These are phyloP conservation scores for Hymenoscyphus infarciens DNA, from an alignment of 2,329 filamentous ascomycete genomes.

Conservation along the genomic window DNA sequence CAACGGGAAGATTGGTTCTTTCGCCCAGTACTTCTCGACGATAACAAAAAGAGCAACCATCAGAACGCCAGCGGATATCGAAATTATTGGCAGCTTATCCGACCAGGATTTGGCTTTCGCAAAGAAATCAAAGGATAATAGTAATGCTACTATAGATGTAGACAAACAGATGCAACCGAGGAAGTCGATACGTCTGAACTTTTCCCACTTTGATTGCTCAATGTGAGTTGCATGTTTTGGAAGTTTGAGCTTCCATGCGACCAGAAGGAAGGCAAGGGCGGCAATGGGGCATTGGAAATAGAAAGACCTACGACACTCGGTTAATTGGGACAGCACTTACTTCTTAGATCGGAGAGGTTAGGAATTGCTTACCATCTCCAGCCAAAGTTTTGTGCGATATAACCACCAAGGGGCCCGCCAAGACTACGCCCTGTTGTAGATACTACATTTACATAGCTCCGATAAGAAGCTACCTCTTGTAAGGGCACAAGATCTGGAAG, in stretches of 20 bases:
- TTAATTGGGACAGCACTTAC: neutral
- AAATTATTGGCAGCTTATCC: slow-evolving; percentile 33
- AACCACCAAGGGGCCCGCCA: slow-evolving; percentile 52
- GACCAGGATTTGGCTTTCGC: slow-evolving; percentile 41
- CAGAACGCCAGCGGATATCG: slow-evolving; percentile 31
- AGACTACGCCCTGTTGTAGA: slow-evolving; percentile 49
- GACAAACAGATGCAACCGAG: slow-evolving; percentile 48
- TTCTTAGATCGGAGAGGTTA: neutral
- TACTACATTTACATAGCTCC: slow-evolving; percentile 51
- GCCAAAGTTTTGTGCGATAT: slow-evolving; percentile 49
- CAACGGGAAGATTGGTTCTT: slow-evolving; percentile 57
- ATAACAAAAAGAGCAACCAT: slow-evolving; percentile 17
- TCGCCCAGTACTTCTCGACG: slow-evolving; percentile 41
- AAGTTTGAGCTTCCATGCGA: slow-evolving; percentile 34
- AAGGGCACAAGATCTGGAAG: slow-evolving; percentile 47
- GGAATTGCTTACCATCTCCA: slow-evolving; percentile 48
- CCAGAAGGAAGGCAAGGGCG: slow-evolving; percentile 45
- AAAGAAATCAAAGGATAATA: slow-evolving; percentile 46
- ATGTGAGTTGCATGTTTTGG: slow-evolving; percentile 6
- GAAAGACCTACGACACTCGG: slow-evolving; percentile 44
- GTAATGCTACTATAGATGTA: slow-evolving; percentile 40
- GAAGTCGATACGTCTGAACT: slow-evolving; percentile 55
- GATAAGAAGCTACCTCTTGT: slow-evolving; percentile 50
- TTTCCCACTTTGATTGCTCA: slow-evolving; percentile 12
- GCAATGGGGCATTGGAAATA: slow-evolving; percentile 52